Conservation (phyloP, 169 alveolate species). For the Cystoisospora suis region DNA sequence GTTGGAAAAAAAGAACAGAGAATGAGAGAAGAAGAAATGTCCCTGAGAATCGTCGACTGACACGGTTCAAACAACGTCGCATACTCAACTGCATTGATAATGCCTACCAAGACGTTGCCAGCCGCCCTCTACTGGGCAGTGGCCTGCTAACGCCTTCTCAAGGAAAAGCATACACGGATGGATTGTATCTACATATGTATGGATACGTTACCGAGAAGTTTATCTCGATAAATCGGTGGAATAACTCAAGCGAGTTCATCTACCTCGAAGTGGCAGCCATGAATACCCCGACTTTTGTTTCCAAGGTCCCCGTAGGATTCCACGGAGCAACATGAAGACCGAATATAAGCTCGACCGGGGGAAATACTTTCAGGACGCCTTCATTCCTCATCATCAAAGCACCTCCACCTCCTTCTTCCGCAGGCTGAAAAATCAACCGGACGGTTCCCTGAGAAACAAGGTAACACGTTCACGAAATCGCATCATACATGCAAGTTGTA, state of each 20-base stretch:
- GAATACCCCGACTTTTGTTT: slow-evolving; percentile 43
- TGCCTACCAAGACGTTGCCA: too few species aligned
- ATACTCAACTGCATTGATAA: too few species aligned
- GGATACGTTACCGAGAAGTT: too few species aligned
- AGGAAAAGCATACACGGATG: too few species aligned
- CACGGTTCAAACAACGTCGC: too few species aligned
- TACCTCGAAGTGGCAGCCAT: slow-evolving; percentile 64
- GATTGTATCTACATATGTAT: too few species aligned
- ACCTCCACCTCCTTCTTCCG: slow-evolving; percentile 69
- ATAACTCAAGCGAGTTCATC: not conserved
- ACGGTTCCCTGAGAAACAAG: slow-evolving; percentile 67
- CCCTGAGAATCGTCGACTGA: too few species aligned
- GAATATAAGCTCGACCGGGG: slow-evolving; percentile 28
- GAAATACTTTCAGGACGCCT: slow-evolving; percentile 38
- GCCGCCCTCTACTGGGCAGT: too few species aligned
- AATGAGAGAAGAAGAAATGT: too few species aligned
- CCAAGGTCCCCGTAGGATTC: slow-evolving; percentile 56
- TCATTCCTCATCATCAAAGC: slow-evolving; percentile 64
- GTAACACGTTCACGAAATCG: too few species aligned
- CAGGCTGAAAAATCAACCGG: slow-evolving; percentile 69
- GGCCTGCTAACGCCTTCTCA: too few species aligned
- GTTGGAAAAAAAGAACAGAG: not conserved
- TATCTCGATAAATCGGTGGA: not conserved
- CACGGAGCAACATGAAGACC: slow-evolving; percentile 62
- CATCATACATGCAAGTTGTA: too few species aligned